Conservation (phyloP, 2,329 filamentous ascomycete species). For the Ophiostoma perfectum region DNA sequence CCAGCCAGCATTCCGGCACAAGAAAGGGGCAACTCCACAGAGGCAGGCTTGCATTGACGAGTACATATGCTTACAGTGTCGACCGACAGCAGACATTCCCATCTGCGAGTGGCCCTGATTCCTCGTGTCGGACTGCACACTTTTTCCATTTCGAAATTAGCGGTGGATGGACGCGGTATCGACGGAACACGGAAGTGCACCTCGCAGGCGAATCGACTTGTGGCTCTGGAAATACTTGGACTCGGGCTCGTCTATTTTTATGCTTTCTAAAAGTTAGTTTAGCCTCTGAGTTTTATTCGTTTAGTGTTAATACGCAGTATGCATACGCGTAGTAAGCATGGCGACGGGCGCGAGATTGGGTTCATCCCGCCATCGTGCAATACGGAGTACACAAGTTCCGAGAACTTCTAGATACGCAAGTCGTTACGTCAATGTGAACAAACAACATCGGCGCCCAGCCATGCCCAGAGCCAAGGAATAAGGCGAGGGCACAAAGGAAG, state of each 20-base stretch:
- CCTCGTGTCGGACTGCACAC: not conserved
- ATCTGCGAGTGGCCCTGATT: not conserved
- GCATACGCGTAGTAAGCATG: constrained; percentile 4
- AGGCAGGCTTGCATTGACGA: not conserved
- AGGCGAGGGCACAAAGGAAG: not conserved
- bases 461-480: not conserved
- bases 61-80: not conserved
- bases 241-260: not conserved
- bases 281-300: not conserved
- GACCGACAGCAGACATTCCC: not conserved
- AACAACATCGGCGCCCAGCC: not conserved
- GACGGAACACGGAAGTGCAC: not conserved
- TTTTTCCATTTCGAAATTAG: constrained; percentile 3
- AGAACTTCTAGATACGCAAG: constrained; percentile 10
- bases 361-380: no score
- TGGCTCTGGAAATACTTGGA: no score
- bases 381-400: not conserved
- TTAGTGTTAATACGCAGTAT: not conserved
- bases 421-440: not conserved
- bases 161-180: not conserved
- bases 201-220: no score
- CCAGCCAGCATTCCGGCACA: not conserved
- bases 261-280: constrained; percentile 3
- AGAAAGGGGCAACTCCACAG: not conserved
- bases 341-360: no score